These are phyloP conservation scores for Colletotrichum orbiculare DNA, from an alignment of 2,329 filamentous ascomycete species.

Conservation along the genomic window DNA sequence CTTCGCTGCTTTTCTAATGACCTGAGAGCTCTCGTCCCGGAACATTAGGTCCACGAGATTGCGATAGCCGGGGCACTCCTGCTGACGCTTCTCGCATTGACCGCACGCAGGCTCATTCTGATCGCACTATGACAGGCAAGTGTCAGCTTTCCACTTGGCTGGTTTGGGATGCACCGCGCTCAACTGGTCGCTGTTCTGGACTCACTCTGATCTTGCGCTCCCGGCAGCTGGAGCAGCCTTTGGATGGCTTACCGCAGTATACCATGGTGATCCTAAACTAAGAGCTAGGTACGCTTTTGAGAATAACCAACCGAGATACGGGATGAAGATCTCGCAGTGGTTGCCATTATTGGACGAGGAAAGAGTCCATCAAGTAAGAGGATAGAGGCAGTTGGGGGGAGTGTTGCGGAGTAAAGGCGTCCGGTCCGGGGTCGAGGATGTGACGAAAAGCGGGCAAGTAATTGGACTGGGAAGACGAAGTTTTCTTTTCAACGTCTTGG, in stretches of 20 bases:
- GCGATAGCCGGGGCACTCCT: conserved; percentile 65
- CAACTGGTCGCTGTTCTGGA: conserved; percentile 34
- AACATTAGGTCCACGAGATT: conserved; percentile 68
- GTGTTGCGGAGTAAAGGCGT: conserved; percentile 16
- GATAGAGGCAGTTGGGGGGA: too few species aligned
- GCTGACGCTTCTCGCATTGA: conserved; percentile 64
- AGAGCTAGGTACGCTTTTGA: neutral
- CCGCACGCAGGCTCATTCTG: conserved; percentile 62
- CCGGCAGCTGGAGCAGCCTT: conserved; percentile 66
- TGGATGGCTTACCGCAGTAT: conserved; percentile 68
- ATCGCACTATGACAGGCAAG: conserved; percentile 57
- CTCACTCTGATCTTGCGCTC: conserved; percentile 67
- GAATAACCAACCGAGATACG: neutral
- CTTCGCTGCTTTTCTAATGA: conserved; percentile 60
- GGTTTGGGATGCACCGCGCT: too few species aligned
- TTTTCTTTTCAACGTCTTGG: too few species aligned
- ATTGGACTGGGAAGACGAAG: neutral
- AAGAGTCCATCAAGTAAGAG: too few species aligned
- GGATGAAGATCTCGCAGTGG: too few species aligned
- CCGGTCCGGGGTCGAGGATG: conserved; percentile 11
- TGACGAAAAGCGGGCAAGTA: conserved; percentile 5
- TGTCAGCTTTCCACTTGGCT: conserved; percentile 13
- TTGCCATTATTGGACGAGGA: too few species aligned
- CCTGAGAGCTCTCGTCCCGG: conserved; percentile 65
- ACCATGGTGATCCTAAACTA: conserved; percentile 55